Evolutionary conservation across 495 filamentous ascomycete species (phyloP), one percentile per base, ranked within the genome.

Genomic region (Parachaetomium inaequale): DNA sequence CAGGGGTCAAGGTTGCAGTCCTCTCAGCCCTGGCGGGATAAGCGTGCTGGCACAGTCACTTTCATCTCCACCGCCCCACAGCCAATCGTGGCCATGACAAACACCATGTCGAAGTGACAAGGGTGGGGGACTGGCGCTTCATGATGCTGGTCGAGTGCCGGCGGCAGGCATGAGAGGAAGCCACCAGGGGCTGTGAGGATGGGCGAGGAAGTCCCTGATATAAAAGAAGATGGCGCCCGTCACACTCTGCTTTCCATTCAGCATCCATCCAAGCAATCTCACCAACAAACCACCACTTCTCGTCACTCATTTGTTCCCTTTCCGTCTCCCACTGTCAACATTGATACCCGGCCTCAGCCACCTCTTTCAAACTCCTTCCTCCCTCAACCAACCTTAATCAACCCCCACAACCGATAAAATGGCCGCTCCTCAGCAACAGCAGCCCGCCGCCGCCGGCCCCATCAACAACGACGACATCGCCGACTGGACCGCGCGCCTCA

Each of bases 401-500:
- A 55, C 12, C n/a, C 21, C 40, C 28, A 57, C 15, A 43, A 57
- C 3, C 17, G 14, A 19, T 23, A 58, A 17, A 58, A 58, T 58
- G 55, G 55, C 55, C 55, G 55, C 55, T 26, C 55, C 55, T 25
- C 55, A 46, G 55, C 54, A 56, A 34, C 54, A 56, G 14, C 42
- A 32, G 55, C 26, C 55, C 28, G 55, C 55, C 55, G 15, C 31
- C 15, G 36, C 40, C 10, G 61, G 66, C 32, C 68, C 66, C 29
- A 54, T 71, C 61, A 62, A 69, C 65, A 54, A 73, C 36, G 47
- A 65, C 32, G 73, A 77, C 55, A 54, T 76, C 31, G 62, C 69
- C 42, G 63, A 69, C 25, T 76, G 73, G 75, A 73, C 66, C 55
- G 32, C 64, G 25, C 69, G 67, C 26, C 56, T 75, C 63, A 76